Evolutionary conservation across 1,139 yeast genomes (phyloP), one percentile per base, ranked within the genome.

Genomic region (Debaryomyces nepalensis): DNA sequence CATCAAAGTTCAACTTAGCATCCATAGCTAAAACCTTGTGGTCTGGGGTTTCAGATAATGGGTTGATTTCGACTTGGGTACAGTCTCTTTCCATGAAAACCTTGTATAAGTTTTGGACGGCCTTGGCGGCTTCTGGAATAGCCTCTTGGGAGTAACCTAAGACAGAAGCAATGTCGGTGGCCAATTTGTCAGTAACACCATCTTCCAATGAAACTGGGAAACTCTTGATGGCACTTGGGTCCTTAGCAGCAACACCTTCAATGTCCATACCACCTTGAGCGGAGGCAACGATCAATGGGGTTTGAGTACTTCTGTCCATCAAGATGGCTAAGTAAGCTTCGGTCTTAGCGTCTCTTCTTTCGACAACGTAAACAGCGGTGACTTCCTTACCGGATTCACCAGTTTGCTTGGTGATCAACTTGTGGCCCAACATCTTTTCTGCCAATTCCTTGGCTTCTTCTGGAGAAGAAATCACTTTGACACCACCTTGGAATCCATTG

Each of bases 191-290:
- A 53, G 95, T 82, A 60, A 95, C 87, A 62, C 97, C 97, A 45
- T 70, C 70, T 53, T 84, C 80, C 59, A 89, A 77, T 54, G 84
- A 84, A 46, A 93, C 82, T 55, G 87, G 78, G 81, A 84, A 89
- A 53, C 95, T 84, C 75, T 89, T 86, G 75, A 93, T 95, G 55
- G 97, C 96, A 47, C 80, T 82, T 44, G 99, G 99, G 70, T 81
- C 86, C 58, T 79, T 83, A 57, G 86, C 86, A 48, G 99, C 99
- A 54, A 95, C 98, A 67, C 96, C 96, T 77, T 93, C 99, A 63
- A 93, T 95, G 73, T 93, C 97, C 96, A 95, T 91, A 77, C 99
- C 99, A 76, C 99, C 99, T 75, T 93, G 95, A 54, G 96, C 77
- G 27, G 97, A 89, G 37, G 97, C 97, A 54, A 93, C 97, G 64